Evolutionary conservation across 345 rosid species (phyloP), one percentile per base, ranked within the genome.

Genomic region (Murraya paniculata): DNA sequence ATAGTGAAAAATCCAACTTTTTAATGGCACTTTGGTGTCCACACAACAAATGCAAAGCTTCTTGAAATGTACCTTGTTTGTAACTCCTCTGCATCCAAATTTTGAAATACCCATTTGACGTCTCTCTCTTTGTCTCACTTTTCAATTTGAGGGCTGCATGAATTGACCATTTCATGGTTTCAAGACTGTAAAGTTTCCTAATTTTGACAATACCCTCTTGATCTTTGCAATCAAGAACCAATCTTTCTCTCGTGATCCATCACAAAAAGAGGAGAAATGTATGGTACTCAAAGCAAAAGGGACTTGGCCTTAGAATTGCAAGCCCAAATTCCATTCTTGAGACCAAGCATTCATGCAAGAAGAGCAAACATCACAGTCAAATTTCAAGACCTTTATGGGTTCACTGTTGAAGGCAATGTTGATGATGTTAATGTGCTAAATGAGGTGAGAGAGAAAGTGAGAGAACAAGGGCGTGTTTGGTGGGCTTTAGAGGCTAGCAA

Each of bases 401-500:
- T 97, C 84, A 90, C 92, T 21, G 99, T 97, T 4, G 98, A 97
- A 82, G 98, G 99, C 77, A 97, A 97, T 85, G 99, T 97, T 71
- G 99, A 97, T 83, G 98, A 97, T 81, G 99, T 94, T 1, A 97
- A 97, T 70, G 82, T 97, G 7, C 71, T 97, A 84, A 97, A 97
- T 65, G 99, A 97, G 87, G 98, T 97, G 0, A 89, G 99, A 50
- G 99, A 97, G 89, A 97, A 91, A 85, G 99, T 97, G 38, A 89
- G 98, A 85, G 87, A 90, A 66, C 99, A 97, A 79, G 98, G 98
- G 64, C 84, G 97, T 19, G 97, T 97, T 41, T 97, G 99, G 99
- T 97, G 99, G 99, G 91, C 92, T 16, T 78, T 97, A 19, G 99
- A 97, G 88, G 98, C 99, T 36, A 97, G 94, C 89, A 97, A 97